Percentiles rank a stretch among this genome's conserved stretches.
These are phyloP conservation scores for Phytophthora fragariae DNA, from an alignment of 352 stramenopile species.

Conservation along the genomic window DNA sequence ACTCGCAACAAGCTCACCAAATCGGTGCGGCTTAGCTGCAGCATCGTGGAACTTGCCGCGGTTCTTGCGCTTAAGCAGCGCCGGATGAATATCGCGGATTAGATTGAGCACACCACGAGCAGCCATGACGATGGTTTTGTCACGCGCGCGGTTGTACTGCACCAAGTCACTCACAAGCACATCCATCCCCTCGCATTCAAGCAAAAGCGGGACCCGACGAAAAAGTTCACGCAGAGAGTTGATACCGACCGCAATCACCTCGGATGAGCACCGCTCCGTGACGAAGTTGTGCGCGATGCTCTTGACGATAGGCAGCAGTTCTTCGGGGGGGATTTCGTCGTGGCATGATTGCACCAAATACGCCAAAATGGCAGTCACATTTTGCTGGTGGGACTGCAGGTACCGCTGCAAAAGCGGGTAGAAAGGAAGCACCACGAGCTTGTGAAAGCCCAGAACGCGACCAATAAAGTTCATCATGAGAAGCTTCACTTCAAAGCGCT, in stretches of 20 bases:
- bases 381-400: slow-evolving; percentile 88
- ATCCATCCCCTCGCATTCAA: slow-evolving; percentile 94
- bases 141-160: slow-evolving; percentile 95
- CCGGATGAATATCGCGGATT: slow-evolving; percentile 96
- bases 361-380: slow-evolving; percentile 95
- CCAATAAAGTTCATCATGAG: slow-evolving; percentile 99
- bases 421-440: slow-evolving; percentile 96
- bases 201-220: slow-evolving; percentile 92
- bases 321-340: slow-evolving; percentile 96
- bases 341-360: slow-evolving; percentile 98
- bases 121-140: slow-evolving; percentile 98
- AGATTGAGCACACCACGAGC: slow-evolving; percentile 97
- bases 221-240: slow-evolving; percentile 97
- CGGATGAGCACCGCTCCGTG: slow-evolving; percentile 94
- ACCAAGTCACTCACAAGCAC: slow-evolving; percentile 93
- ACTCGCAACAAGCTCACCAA: slow-evolving; percentile 91
- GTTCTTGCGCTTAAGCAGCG: slow-evolving; percentile 96
- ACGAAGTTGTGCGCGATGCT: slow-evolving; percentile 99
- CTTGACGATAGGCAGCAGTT: slow-evolving; percentile 96
- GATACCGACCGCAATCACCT: slow-evolving; percentile 98
- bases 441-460: slow-evolving; percentile 97
- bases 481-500: slow-evolving; percentile 95
- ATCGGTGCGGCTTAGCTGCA: slow-evolving; percentile 87
- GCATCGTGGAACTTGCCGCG: slow-evolving; percentile 93
- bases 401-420: slow-evolving; percentile 97